Evolutionary conservation across 2,329 filamentous ascomycete genomes (phyloP), one percentile per base, ranked within the genome.

Genomic region (Epichloe sylvatica): DNA sequence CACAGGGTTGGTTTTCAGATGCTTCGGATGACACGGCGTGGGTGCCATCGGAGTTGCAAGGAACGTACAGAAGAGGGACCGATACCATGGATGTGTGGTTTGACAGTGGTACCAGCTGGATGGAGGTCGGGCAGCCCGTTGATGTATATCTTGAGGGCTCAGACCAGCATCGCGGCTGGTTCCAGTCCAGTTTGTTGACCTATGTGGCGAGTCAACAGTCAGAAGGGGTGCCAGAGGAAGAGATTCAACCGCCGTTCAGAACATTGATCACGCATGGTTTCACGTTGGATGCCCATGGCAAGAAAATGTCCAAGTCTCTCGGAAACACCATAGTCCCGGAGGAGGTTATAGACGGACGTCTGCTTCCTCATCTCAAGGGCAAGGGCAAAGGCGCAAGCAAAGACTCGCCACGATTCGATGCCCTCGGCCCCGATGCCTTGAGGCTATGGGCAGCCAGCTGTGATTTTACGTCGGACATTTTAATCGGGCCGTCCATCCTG

Each of bases 21-120:
- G 71, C 77, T 13, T 70, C 75, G 2, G 77, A 90, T 53, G 89
- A 97, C 47, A 69, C 75, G 23, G 78, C 77, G 0, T 98, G 91
- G 91, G 73, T 94, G 34, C 80, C 82, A 2, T 66, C 77, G 5
- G 75, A 77, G 9, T 70, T 95, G 2, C 69, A 73, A 13, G 71
- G 72, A 8, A 62, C 69, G 5, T 92, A 84, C 61, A 72, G 77
- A 45, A 83, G 92, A 54, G 91, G 91, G 13, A 86, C 74, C 41
- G 92, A 98, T 60, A 98, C 92, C 0, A 98, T 98, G 92, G 92
- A 98, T 64, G 92, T 98, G 9, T 98, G 92, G 92, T 98, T 98
- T 58, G 92, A 98, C 64, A 97, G 92, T 56, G 92, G 92, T 5
- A 95, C 86, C 46, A 95, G 88, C 60, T 98, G 92, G 92, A 84